phyloP scores from a whole-genome alignment of 106 monocot genomes.

The Allium cepa region DNA sequence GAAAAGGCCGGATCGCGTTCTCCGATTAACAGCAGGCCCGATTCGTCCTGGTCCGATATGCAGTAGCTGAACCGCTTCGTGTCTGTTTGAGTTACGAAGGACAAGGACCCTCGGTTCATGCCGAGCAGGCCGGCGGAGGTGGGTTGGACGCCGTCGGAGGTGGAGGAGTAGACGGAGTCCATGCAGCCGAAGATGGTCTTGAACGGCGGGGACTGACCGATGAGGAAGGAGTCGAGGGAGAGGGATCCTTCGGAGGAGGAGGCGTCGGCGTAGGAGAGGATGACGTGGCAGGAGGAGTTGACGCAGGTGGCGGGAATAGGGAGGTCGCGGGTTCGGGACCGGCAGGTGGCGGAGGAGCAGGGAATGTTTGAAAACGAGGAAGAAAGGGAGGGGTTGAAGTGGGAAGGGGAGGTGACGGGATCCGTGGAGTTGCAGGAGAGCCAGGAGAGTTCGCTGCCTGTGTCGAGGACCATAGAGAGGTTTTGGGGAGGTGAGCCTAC shows the following conservation, averaged over 20 bases:
- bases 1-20: conserved; percentile 20
- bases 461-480: conserved; percentile 91
- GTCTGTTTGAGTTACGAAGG: conserved; percentile 70
- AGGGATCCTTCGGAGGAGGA: conserved; percentile 80
- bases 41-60: conserved; percentile 57
- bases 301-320: conserved; percentile 51
- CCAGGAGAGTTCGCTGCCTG: conserved; percentile 99
- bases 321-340: conserved; percentile 43
- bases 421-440: conserved; percentile 35
- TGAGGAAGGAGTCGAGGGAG: conserved; percentile 49
- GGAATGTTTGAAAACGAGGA: conserved; percentile 47
- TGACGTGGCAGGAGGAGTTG: conserved; percentile 53
- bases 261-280: conserved; percentile 80
- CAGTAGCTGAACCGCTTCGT: conserved; percentile 81
- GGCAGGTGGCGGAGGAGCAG: conserved; percentile 66
- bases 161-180: conserved; percentile 33
- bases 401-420: not conserved
- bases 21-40: conserved; percentile 65
- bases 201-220: conserved; percentile 29
- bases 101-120: conserved; percentile 84
- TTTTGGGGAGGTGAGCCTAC: conserved; percentile 93
- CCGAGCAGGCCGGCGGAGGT: conserved; percentile 59
- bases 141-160: conserved; percentile 18
- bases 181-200: conserved; percentile 81
- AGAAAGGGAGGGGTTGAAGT: conserved; percentile 40